These are phyloP conservation scores for Hypomontagnella submonticulosa DNA, from an alignment of 495 filamentous ascomycete genomes.

Conservation along the genomic window DNA sequence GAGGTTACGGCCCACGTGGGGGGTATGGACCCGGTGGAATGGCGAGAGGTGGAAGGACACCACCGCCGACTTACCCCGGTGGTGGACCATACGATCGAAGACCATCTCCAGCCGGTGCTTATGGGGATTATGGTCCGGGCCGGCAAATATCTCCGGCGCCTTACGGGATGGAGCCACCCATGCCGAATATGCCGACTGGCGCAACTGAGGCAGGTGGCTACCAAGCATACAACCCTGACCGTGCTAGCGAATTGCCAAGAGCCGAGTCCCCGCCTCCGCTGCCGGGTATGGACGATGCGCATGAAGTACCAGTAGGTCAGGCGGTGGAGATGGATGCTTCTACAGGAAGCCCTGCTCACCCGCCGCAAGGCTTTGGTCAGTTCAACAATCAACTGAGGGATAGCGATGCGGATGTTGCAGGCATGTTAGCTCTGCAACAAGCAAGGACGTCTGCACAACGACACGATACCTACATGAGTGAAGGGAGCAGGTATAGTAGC, in stretches of 20 bases:
- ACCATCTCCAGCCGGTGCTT: slow-evolving; percentile 59
- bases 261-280: slow-evolving; percentile 74
- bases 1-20: slow-evolving; percentile 63
- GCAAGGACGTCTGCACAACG: slow-evolving; percentile 54
- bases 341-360: slow-evolving; percentile 62
- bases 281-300: slow-evolving; percentile 60
- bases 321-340: slow-evolving; percentile 85
- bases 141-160: slow-evolving; percentile 52
- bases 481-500: slow-evolving; percentile 76
- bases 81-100: slow-evolving; percentile 58
- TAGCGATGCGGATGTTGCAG: slow-evolving; percentile 73
- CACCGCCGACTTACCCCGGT: slow-evolving; percentile 63
- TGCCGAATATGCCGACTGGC: slow-evolving; percentile 43
- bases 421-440: slow-evolving; percentile 76
- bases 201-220: slow-evolving; percentile 46
- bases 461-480: slow-evolving; percentile 63
- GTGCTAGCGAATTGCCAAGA: slow-evolving; percentile 55
- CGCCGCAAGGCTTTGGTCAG: slow-evolving; percentile 56
- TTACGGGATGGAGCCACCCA: slow-evolving; percentile 50
- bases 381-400: slow-evolving; percentile 65
- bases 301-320: slow-evolving; percentile 65
- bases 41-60: slow-evolving; percentile 65
- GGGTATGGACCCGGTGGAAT: slow-evolving; percentile 64
- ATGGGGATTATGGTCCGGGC: slow-evolving; percentile 50
- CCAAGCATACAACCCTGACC: slow-evolving; percentile 56